Evolutionary conservation across 2,329 filamentous ascomycete species (phyloP), one percentile per base, ranked within the genome.

Genomic region (Dissoconium aciculare): DNA sequence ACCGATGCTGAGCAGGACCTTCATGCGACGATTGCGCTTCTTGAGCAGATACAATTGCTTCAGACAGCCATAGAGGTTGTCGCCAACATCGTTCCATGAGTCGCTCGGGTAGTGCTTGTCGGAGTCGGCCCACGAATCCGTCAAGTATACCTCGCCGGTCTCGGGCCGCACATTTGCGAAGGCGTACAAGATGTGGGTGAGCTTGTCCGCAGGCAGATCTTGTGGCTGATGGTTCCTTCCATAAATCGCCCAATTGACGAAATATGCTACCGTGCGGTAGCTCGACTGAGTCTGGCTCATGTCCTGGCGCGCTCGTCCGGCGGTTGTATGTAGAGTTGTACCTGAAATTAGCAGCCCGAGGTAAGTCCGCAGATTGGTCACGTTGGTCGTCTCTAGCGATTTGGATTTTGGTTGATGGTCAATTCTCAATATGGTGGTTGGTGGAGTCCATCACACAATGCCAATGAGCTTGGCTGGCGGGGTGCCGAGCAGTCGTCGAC

Each of bases 141-240:
- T 75, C 5, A 81, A 61, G 47, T 66, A 69, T 6, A 91, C 83
- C 56, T 91, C 81, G 29, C 87, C 87, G 17, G 68, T 72, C 3
- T 87, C 80, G 3, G 74, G 66, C 3, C 71, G 69, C 35, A 93
- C 71, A 52, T 94, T 91, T 49, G 82, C 87, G 57, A 95, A 95
- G 11, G 85, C 68, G 47, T 94, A 94, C 11, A 94, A 71, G 4
- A 95, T 59, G 50, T 95, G 87, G 0, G 85, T 95, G 25, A 94
- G 69, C 33, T 81, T 78, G 32, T 84, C 70, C 3, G 67, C 73
- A 0, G 81, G 80, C 4, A 95, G 67, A 50, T 92, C 74, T 50
- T 91, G 78, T 0, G 85, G 84, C n/a, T 74, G 69, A 52, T 89
- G 78, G 46, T 87, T 78, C 33, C 45, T 57, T 52, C 57, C 57